Percentiles rank a stretch among this genome's conserved stretches.
These are phyloP conservation scores for Teunomyces lycoperdinae DNA, from an alignment of 805 yeast genomes.

Conservation along the genomic window DNA sequence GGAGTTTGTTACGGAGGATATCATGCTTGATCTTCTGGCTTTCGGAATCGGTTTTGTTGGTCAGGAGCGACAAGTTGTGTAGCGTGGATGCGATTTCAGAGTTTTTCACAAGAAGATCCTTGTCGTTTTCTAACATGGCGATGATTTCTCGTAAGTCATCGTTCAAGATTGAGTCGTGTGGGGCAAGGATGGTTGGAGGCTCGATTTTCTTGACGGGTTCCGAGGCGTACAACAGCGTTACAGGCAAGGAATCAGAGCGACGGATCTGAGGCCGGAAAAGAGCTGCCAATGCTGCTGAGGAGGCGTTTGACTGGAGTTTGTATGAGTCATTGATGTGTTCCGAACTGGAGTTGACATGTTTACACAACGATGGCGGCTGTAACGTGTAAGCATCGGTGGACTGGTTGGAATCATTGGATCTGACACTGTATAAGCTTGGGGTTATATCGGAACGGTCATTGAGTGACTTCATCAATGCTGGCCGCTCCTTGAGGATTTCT, in stretches of 20 bases:
- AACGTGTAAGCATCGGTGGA: constrained; percentile 2
- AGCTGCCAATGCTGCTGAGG: constrained; percentile 47
- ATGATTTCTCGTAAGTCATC: constrained; percentile 51
- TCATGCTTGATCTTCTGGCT: constrained; percentile 33
- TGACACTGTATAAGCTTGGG: constrained; percentile 7
- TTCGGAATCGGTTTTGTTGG: constrained; percentile 23
- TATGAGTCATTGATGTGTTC: constrained; percentile 16
- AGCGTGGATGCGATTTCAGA: constrained; percentile 50
- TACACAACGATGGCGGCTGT: constrained; percentile 9
- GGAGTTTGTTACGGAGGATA: constrained; percentile 42
- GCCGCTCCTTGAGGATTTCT: constrained; percentile 67
- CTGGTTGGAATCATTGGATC: constrained; percentile 8
- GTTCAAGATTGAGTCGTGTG: constrained; percentile 19
- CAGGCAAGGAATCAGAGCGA: constrained; percentile 39
- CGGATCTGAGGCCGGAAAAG: constrained; percentile 36
- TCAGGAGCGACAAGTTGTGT: constrained; percentile 54
- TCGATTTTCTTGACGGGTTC: neutral
- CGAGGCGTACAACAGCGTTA: constrained; percentile 13
- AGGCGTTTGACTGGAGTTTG: constrained; percentile 36
- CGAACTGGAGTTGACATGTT: constrained; percentile 15
- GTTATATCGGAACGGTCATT: constrained; percentile 6
- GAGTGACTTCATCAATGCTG: constrained; percentile 40
- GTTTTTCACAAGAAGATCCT: constrained; percentile 25
- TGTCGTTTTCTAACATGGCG: constrained; percentile 42
- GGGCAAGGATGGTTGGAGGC: neutral